Conservation (phyloP, 108 stramenopile genomes). For the Fragilariopsis cylindrus region DNA sequence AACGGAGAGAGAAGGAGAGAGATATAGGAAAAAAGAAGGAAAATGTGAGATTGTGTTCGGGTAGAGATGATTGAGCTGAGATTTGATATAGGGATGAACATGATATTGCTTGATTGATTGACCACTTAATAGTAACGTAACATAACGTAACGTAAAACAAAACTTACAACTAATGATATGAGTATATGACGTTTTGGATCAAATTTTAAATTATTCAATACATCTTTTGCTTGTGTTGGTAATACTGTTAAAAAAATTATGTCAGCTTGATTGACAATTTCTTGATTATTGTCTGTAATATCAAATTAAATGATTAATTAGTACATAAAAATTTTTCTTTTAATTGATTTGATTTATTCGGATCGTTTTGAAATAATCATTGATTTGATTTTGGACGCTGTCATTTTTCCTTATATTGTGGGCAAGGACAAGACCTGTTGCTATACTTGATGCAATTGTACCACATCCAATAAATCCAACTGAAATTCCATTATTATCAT, state of each 20-base stretch:
- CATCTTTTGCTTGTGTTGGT: constrained; percentile 54
- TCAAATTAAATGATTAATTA: no score
- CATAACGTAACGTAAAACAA: background rate
- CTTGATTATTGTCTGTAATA: constrained; percentile 62
- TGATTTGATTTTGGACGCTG: constrained; percentile 19
- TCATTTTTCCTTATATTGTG: constrained; percentile 5
- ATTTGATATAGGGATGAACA: no score
- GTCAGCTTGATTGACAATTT: constrained; percentile 67
- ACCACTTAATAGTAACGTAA: no score
- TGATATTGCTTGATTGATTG: no score
- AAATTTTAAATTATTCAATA: constrained; percentile 54
- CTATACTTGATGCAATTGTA: constrained; percentile 79
- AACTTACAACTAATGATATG: constrained; percentile 71
- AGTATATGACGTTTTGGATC: constrained; percentile 58
- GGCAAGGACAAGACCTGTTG: constrained; percentile 48
- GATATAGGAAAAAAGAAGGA: background rate
- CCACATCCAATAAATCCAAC: constrained; percentile 84
- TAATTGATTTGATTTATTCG: constrained; percentile 50
- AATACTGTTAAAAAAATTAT: constrained; percentile 76
- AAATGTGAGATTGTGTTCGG: background rate
- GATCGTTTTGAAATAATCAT: constrained; percentile 67
- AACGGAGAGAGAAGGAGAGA: constrained; percentile 1
- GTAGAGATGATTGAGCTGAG: background rate
- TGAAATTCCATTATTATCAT: background rate
- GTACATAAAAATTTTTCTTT: no score